Base-by-base conservation (phyloP, 2,329 filamentous ascomycete genomes). In the Amauroascus niger region DNA sequence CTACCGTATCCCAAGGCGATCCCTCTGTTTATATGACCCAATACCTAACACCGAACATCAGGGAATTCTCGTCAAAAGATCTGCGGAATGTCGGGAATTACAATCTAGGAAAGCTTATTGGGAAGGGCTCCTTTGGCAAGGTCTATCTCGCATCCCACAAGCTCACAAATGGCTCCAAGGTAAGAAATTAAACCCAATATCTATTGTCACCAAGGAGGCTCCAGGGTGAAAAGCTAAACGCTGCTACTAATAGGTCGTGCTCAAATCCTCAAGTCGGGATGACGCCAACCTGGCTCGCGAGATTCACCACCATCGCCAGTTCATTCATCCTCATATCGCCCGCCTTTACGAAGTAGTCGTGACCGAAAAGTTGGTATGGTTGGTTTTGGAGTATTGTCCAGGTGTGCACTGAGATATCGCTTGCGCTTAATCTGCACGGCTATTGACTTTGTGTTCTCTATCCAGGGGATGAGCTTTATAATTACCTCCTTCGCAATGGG, bases 231-330 rank as follows among this genome's bases (percentile, higher is more conserved):
- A 33, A 32, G 45, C 44, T 50, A 49, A 55, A 32, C 41, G 52
- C 28, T 56, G 58, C 49, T 28, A 45, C 56, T 43, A 4, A 35
- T 67, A 95, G 88, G 93, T 98, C 63, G 93, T 98, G 33, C 87
- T 98, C 72, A 98, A 98, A 73, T 96, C 90, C 57, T 93, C 93
- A 58, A 91, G 93, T 68, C 96, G 95, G 70, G 86, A 90, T 67
- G 93, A 98, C 70, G 82, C 88, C 52, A 98, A 98, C 68, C 83
- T 98, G 47, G 91, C 91, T 14, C 86, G 93, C 62, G 93, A 98
- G 70, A 98, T 98, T 63, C 93, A 98, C 70, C 93, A 98, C 69
- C 93, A 98, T 69, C 87, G 93, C 61, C 93, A 98, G 71, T 96
- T 98, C 71, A 80, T 95, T 60, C 93, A 98, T 66, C 93, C 93